These are phyloP conservation scores for Trichoderma sp. DNA, from an alignment of 2,329 filamentous ascomycete genomes.

Conservation along the genomic window DNA sequence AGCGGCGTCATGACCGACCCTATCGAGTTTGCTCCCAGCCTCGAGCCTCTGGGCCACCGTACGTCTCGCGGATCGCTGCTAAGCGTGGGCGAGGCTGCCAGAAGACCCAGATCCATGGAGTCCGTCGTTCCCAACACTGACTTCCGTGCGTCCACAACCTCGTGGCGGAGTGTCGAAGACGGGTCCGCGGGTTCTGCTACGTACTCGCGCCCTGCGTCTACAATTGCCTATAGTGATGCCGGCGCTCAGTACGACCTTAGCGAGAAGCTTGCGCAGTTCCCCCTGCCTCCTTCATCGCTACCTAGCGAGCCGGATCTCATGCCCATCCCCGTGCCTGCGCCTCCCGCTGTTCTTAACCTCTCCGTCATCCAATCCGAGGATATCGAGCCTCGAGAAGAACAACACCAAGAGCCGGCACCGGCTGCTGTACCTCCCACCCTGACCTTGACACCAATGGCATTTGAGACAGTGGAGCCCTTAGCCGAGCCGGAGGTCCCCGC, in stretches of 20 bases:
- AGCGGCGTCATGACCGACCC: conserved; percentile 60
- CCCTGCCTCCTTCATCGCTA: conserved; percentile 47
- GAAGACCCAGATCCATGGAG: conserved; percentile 41
- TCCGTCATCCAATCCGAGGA: conserved; percentile 45
- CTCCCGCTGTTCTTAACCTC: conserved; percentile 41
- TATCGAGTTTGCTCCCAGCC: conserved; percentile 37
- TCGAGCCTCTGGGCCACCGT: conserved; percentile 12
- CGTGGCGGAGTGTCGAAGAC: conserved; percentile 29
- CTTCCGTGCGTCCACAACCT: conserved; percentile 25
- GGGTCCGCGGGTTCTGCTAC: conserved; percentile 18
- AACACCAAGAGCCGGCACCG: conserved; percentile 24
- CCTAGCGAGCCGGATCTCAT: conserved; percentile 19
- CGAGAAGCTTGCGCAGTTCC: conserved; percentile 53
- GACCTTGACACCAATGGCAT: conserved; percentile 34
- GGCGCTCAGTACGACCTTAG: conserved; percentile 53
- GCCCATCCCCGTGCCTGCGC: conserved; percentile 27
- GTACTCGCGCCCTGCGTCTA: conserved; percentile 44
- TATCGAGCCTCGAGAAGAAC: conserved; percentile 43
- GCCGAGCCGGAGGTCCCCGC: conserved; percentile 30
- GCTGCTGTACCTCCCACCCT: conserved; percentile 33
- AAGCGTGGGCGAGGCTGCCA: conserved; percentile 29
- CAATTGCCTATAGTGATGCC: conserved; percentile 51
- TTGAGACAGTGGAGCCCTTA: conserved; percentile 41
- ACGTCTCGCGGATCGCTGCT: conserved; percentile 22
- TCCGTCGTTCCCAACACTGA: conserved; percentile 37